Base-by-base conservation (phyloP, 805 yeast genomes). In the Myxozyma melibiosi region DNA sequence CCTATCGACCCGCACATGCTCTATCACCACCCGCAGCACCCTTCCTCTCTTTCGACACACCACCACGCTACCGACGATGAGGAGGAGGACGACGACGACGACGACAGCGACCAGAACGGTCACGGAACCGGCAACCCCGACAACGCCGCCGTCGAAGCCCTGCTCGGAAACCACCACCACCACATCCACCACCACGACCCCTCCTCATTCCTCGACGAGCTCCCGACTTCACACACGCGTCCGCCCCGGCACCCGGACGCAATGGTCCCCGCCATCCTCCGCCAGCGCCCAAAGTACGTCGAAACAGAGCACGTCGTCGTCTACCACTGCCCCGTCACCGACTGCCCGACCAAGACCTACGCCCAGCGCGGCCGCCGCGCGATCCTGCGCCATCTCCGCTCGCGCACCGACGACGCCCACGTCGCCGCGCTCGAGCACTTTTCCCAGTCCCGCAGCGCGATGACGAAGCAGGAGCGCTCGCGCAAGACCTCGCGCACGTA, bases 321-420 rank as follows among this genome's bases (percentile, higher is more conserved):
- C 7, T 60, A 52, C 38, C 62, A 53, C 37, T 60, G 64, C 33
- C 64, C 64, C 3, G 64, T 60, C 14, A 48, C 57, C 11, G 24
- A 27, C 7, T 60, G 64, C 41, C 25, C 41, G 16, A 44, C 55
- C 25, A 60, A 57, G 22, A 60, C 64, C 8, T 46, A 53, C 37
- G 64, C 64, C 20, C 58, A 60, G 30, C 55, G 64, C 6, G 62
- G 63, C n/a, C 41, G 62, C 8, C 57, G 64, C 9, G 64, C 64
- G 9, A 58, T 60, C 13, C 14, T 60, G 39, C 51, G 62, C 16
- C 64, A 60, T 53, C 46, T 60, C 28, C 28, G 34, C 11, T 24
- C 51, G 20, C 51, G 52, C 20, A 24, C 45, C 4, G 58, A 52
- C 30, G 43, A 44, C 18, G 59, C 41, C 2, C 62, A 58, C 37